Evolutionary conservation across 1,284 basidiomycete genomes (phyloP).

Genomic region (Moniliophthora roreri): DNA sequence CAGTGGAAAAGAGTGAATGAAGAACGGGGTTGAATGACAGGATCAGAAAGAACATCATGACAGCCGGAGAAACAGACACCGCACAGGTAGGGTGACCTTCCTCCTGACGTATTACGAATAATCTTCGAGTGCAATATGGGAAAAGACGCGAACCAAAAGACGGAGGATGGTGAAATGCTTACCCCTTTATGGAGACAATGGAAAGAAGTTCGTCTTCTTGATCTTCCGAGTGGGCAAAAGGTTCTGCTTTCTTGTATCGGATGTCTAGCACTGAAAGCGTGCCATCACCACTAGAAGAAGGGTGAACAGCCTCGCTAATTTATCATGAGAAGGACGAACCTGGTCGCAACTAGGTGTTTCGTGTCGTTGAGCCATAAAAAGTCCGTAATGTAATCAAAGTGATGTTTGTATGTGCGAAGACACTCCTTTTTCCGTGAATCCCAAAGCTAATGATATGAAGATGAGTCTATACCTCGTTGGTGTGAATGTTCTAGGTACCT

Average conservation of each 20-base stretch:
- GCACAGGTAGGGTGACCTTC: too few species aligned
- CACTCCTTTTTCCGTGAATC: constrained; percentile 73
- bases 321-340: constrained; percentile 43
- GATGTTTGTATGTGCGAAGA: constrained; percentile 77
- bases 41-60: not conserved
- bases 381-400: constrained; percentile 95
- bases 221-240: constrained; percentile 84
- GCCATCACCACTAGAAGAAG: constrained; percentile 78
- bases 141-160: too few species aligned
- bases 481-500: constrained; percentile 45
- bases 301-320: constrained; percentile 5
- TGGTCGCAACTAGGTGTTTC: constrained; percentile 83
- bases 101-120: too few species aligned
- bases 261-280: constrained; percentile 90
- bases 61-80: too few species aligned
- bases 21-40: constrained; percentile 1
- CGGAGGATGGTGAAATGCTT: constrained; percentile 1
- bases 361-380: constrained; percentile 87
- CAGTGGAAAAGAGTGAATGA: not conserved
- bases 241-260: constrained; percentile 72
- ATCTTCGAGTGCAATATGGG: not conserved
- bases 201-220: constrained; percentile 95
- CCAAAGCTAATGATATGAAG: constrained; percentile 68
- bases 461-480: constrained; percentile 9
- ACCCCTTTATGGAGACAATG: constrained; percentile 82